Conservation (phyloP, 2,329 filamentous ascomycete genomes). For the Ophiocordyceps unilateralis region DNA sequence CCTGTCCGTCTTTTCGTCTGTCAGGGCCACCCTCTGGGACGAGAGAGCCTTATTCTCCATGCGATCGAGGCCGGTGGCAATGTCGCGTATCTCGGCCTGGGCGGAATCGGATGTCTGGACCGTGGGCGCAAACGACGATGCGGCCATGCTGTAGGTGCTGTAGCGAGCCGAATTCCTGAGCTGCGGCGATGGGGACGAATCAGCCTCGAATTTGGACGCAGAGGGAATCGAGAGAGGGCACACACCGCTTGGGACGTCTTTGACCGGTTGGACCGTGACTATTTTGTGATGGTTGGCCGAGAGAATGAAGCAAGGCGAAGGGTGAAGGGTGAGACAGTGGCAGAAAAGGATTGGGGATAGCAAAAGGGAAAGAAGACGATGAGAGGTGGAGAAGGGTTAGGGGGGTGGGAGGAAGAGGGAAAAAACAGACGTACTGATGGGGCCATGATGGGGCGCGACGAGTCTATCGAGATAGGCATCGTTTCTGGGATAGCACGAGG, state of each 20-base stretch:
- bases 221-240: not conserved
- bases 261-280: not conserved
- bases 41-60: conserved; percentile 78
- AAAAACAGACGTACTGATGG: conserved; percentile 33
- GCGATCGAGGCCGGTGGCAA: conserved; percentile 65
- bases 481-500: conserved; percentile 3
- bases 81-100: conserved; percentile 44
- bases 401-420: conserved; percentile 3
- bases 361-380: not conserved
- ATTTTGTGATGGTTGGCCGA: not conserved
- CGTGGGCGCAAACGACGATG: conserved; percentile 42
- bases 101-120: conserved; percentile 35
- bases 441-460: conserved; percentile 44
- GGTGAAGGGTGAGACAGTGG: not conserved
- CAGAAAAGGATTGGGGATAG: not conserved
- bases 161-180: conserved; percentile 37
- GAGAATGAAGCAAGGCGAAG: not conserved
- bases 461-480: conserved; percentile 44
- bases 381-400: not conserved
- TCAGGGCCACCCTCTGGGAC: conserved; percentile 57
- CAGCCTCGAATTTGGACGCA: not conserved
- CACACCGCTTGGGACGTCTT: not conserved
- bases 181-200: conserved; percentile 12
- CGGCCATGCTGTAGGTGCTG: conserved; percentile 42
- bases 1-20: conserved; percentile 63